These are phyloP conservation scores for Cicer pinnatifidum DNA, from an alignment of 306 rosid genomes.

Conservation along the genomic window DNA sequence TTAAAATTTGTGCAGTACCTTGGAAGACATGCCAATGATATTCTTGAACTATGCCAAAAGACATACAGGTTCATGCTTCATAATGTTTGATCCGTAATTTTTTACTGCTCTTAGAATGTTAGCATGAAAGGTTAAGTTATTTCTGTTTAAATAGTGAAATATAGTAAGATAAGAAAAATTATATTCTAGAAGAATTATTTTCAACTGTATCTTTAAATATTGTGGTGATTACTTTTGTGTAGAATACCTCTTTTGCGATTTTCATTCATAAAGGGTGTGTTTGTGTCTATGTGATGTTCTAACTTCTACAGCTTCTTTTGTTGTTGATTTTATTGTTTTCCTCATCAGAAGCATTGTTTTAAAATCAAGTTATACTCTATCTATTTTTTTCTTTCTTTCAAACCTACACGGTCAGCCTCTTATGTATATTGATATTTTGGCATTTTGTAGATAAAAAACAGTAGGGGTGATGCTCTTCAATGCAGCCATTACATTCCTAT, in stretches of 20 bases:
- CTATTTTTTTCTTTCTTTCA: background rate
- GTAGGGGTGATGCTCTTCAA: slow-evolving; percentile 79
- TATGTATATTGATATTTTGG: slow-evolving; percentile 46
- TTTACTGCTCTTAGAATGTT: slow-evolving; percentile 34
- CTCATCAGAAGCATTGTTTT: slow-evolving; percentile 10
- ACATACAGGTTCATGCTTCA: background rate
- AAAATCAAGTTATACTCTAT: background rate
- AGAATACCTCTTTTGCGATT: slow-evolving; percentile 10
- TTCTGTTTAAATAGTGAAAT: slow-evolving; percentile 30
- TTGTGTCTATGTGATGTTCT: background rate
- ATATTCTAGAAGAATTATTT: slow-evolving; percentile 33
- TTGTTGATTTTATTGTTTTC: slow-evolving; percentile 4
- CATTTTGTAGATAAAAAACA: slow-evolving; percentile 78
- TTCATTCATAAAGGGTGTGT: slow-evolving; percentile 1
- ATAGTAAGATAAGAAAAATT: slow-evolving; percentile 4
- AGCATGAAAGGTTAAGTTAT: slow-evolving; percentile 1
- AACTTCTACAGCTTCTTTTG: background rate
- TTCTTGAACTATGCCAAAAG: slow-evolving; percentile 25
- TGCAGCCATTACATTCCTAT: slow-evolving; percentile 95
- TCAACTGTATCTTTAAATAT: slow-evolving; percentile 20
- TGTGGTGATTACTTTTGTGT: slow-evolving; percentile 4
- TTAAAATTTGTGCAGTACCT: slow-evolving; percentile 31
- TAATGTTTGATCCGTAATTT: background rate
- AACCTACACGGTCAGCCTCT: slow-evolving; percentile 40
- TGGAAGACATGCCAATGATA: slow-evolving; percentile 23